These are phyloP conservation scores for Populus tremula DNA, from an alignment of 345 rosid species.

Conservation along the genomic window DNA sequence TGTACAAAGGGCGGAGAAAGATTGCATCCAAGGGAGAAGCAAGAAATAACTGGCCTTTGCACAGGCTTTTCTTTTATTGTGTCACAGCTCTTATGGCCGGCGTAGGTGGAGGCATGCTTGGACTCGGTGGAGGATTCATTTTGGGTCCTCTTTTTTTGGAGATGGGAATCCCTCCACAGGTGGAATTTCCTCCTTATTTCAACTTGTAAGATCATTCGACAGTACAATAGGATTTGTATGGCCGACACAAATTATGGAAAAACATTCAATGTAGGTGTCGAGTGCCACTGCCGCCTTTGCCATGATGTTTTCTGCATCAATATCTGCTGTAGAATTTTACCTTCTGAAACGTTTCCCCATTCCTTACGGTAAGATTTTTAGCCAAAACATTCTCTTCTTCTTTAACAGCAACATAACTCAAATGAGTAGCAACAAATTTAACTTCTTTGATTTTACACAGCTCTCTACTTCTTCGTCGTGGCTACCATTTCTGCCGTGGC, in stretches of 20 bases:
- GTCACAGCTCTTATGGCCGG: slow-evolving; percentile 35
- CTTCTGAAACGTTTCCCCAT: slow-evolving; percentile 78
- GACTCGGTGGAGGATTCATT: slow-evolving; percentile 45
- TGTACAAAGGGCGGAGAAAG: slow-evolving; percentile 39
- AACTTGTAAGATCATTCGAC: not conserved
- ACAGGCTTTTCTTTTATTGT: slow-evolving; percentile 17
- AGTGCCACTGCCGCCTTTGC: slow-evolving; percentile 88
- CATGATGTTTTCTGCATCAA: slow-evolving; percentile 80
- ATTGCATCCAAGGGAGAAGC: slow-evolving; percentile 42
- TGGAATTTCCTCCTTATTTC: not conserved
- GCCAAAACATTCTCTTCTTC: no score
- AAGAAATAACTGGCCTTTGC: slow-evolving; percentile 19
- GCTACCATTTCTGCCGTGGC: slow-evolving; percentile 19
- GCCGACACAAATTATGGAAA: no score
- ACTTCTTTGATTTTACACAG: not conserved
- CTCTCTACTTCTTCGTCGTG: slow-evolving; percentile 25
- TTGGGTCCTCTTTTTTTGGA: slow-evolving; percentile 44
- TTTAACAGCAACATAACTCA: not conserved
- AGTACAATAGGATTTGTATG: not conserved
- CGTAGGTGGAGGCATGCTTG: slow-evolving; percentile 39
- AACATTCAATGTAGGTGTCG: slow-evolving; percentile 43
- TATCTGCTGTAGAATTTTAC: slow-evolving; percentile 80
- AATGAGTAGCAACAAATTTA: not conserved
- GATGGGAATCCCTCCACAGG: slow-evolving; percentile 47
- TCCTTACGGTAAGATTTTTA: slow-evolving; percentile 57